A percentile compares a stretch with the other conserved stretches of the same genome.
These are phyloP conservation scores for Vitis hybrid DNA, from an alignment of 177 flowering plant genomes.

Conservation along the genomic window DNA sequence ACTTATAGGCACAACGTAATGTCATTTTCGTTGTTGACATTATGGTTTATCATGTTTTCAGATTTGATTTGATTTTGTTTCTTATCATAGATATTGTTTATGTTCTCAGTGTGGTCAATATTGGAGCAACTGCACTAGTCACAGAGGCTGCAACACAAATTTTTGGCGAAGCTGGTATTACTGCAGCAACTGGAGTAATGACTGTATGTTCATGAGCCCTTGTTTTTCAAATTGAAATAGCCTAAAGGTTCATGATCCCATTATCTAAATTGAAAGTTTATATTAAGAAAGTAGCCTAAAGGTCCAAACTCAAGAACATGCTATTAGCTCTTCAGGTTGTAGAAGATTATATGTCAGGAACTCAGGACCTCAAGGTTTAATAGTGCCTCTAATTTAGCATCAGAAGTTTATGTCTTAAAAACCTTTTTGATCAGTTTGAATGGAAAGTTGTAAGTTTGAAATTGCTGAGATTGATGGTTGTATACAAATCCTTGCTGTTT, in stretches of 20 bases:
- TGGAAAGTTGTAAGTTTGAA: too few species aligned
- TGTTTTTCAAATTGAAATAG: not conserved
- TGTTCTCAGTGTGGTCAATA: constrained; percentile 83
- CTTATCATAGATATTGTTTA: constrained; percentile 27
- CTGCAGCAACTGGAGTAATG: constrained; percentile 98
- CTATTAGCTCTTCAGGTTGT: not conserved
- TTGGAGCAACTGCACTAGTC: constrained; percentile 97
- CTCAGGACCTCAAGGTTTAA: too few species aligned
- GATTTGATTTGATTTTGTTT: constrained; percentile 15
- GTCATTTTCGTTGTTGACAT: constrained; percentile 5
- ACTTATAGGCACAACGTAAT: constrained; percentile 98
- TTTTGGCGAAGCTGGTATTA: constrained; percentile 98
- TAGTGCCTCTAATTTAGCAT: too few species aligned
- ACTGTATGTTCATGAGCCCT: constrained; percentile 52
- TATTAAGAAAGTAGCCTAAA: not conserved
- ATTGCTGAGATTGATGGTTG: too few species aligned
- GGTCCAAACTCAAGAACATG: not conserved
- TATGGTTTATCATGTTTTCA: not conserved
- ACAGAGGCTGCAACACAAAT: constrained; percentile 95
- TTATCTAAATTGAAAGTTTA: not conserved
- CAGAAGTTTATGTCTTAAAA: too few species aligned
- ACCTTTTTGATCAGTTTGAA: too few species aligned
- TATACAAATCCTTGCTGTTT: too few species aligned
- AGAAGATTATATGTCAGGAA: too few species aligned
- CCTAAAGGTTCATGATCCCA: too few species aligned